Conservation (phyloP, 805 yeast species). For the Wickerhamomyces rabaulensis region DNA sequence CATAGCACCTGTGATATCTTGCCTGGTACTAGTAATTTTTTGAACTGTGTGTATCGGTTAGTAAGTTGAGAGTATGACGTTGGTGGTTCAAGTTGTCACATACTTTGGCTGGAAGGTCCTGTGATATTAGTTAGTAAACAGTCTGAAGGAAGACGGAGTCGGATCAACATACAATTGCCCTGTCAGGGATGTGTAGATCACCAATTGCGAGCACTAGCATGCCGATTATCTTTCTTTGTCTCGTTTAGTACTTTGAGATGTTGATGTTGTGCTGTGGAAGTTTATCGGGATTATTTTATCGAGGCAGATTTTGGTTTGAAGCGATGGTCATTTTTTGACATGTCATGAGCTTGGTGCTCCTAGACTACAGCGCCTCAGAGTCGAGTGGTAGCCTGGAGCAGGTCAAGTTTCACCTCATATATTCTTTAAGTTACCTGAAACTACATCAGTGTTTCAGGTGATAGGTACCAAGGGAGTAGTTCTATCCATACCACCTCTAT, state of each 20-base stretch:
- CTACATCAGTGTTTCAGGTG: too few relatives aligned
- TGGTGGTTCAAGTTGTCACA: background rate
- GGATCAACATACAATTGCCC: constrained; percentile 53
- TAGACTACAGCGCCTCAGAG: too few relatives aligned
- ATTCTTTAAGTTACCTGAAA: too few relatives aligned
- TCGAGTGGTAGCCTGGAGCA: too few relatives aligned
- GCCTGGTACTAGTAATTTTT: constrained; percentile 73
- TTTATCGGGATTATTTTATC: background rate
- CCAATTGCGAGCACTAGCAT: constrained; percentile 83
- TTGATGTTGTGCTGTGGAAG: background rate
- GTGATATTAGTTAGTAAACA: constrained; percentile 5
- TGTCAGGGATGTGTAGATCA: constrained; percentile 84
- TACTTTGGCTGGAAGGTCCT: constrained; percentile 44
- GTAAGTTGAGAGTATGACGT: background rate
- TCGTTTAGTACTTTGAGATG: background rate
- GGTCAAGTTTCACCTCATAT: too few relatives aligned
- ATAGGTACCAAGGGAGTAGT: too few relatives aligned
- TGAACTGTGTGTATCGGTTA: constrained; percentile 40
- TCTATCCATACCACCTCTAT: too few relatives aligned
- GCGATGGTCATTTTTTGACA: background rate
- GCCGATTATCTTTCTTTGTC: background rate
- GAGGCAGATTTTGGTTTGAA: background rate
- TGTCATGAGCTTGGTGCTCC: too few relatives aligned
- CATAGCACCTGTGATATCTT: constrained; percentile 82
- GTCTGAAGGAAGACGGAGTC: constrained; percentile 1